Evolutionary conservation across 306 rosid genomes (phyloP).

Genomic region (Cucurbita argyrosperma): DNA sequence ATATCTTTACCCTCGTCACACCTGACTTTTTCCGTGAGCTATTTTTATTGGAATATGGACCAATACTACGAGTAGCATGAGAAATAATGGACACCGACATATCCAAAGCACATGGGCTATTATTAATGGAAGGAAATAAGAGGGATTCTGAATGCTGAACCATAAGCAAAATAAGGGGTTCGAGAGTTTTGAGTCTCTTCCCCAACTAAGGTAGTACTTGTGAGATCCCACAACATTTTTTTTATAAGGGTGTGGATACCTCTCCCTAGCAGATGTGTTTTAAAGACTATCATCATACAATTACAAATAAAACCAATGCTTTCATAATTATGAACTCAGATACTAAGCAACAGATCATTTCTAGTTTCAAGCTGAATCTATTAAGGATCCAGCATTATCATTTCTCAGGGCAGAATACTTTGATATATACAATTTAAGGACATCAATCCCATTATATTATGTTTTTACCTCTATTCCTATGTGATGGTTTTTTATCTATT

Average conservation of each 20-base stretch:
- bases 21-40: background rate
- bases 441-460: background rate
- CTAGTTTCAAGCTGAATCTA: background rate
- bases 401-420: background rate
- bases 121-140: background rate
- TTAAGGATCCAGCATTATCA: background rate
- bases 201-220: too few species aligned
- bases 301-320: background rate
- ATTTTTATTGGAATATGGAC: background rate
- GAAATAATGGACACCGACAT: background rate
- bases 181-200: background rate
- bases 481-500: slow-evolving; percentile 24
- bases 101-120: background rate
- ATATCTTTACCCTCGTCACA: too few species aligned
- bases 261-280: too few species aligned
- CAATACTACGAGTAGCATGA: background rate
- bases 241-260: too few species aligned
- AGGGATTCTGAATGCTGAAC: background rate
- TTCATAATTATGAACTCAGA: background rate
- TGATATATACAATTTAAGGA: background rate
- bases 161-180: background rate
- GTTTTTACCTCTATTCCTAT: background rate
- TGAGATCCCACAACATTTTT: too few species aligned
- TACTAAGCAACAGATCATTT: background rate
- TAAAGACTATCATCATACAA: too few species aligned